Conservation (phyloP, 2,329 filamentous ascomycete genomes). For the Chlorencoelia australis region DNA sequence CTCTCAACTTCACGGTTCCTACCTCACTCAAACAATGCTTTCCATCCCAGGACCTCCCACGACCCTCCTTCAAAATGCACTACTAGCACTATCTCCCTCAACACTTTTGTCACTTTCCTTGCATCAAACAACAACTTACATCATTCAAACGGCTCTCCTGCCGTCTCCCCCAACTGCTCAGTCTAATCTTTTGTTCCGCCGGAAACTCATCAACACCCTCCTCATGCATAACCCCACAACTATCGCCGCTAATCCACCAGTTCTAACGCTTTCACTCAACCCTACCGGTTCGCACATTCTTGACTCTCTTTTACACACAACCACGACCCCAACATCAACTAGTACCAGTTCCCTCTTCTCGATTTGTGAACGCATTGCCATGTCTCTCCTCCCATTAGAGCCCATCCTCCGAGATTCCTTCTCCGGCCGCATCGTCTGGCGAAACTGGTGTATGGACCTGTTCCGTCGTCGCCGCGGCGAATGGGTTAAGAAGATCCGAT, state of each 20-base stretch:
- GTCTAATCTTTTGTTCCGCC: constrained; percentile 52
- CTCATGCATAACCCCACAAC: constrained; percentile 21
- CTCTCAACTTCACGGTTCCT: constrained; percentile 67
- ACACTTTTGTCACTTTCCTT: constrained; percentile 52
- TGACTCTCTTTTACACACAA: constrained; percentile 47
- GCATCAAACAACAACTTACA: constrained; percentile 42
- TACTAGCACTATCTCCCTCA: constrained; percentile 47
- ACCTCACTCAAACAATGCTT: constrained; percentile 74
- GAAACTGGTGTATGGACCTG: constrained; percentile 65
- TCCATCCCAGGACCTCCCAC: constrained; percentile 58
- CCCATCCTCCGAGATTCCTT: constrained; percentile 51
- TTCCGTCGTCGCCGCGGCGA: constrained; percentile 53
- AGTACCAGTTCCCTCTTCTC: constrained; percentile 39
- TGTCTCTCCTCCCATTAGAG: constrained; percentile 51
- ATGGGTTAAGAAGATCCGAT: constrained; percentile 47
- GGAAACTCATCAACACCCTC: constrained; percentile 52
- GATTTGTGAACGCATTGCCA: constrained; percentile 56
- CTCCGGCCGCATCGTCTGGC: constrained; percentile 58
- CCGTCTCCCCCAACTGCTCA: constrained; percentile 38
- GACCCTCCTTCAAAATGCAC: constrained; percentile 62
- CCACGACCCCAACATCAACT: constrained; percentile 10
- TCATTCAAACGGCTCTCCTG: constrained; percentile 53
- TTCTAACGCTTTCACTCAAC: constrained; percentile 37
- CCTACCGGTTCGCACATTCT: constrained; percentile 56
- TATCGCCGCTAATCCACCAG: constrained; percentile 5